These are phyloP conservation scores for Colletotrichum lini DNA, from an alignment of 2,329 filamentous ascomycete genomes.

Conservation along the genomic window DNA sequence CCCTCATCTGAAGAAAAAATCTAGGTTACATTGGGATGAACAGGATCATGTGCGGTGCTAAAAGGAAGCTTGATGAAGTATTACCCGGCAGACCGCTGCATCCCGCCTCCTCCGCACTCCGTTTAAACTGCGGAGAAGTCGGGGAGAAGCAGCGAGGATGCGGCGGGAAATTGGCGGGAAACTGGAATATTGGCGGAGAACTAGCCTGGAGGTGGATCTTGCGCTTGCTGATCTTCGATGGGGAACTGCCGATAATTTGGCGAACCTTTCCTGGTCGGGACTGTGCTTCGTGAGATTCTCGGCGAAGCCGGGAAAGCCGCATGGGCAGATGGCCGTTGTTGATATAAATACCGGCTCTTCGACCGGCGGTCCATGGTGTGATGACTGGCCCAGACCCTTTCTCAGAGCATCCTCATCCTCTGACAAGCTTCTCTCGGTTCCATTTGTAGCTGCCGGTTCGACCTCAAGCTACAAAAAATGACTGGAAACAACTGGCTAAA, in stretches of 20 bases:
- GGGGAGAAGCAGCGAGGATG: background rate
- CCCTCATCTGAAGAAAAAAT: background rate
- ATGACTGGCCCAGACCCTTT: background rate
- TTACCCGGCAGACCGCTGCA: background rate
- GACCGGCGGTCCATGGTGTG: background rate
- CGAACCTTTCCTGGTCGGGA: slow-evolving; percentile 7
- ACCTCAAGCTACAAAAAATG: slow-evolving; percentile 1
- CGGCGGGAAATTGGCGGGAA: slow-evolving; percentile 7
- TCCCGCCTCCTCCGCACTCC: background rate
- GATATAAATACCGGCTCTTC: slow-evolving; percentile 11
- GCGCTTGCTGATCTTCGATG: slow-evolving; percentile 18
- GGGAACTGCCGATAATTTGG: slow-evolving; percentile 36
- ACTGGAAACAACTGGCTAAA: slow-evolving; percentile 4
- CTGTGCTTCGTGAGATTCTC: slow-evolving; percentile 7
- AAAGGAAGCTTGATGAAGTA: background rate
- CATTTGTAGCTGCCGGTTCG: background rate
- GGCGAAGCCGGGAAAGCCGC: background rate
- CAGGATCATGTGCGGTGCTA: background rate
- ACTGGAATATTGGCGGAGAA: slow-evolving; percentile 8
- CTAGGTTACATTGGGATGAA: background rate
- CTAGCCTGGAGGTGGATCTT: slow-evolving; percentile 2
- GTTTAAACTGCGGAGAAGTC: background rate
- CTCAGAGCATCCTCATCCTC: background rate
- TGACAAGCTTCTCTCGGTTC: background rate
- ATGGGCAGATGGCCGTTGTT: background rate